Evolutionary conservation across 352 stramenopile species (phyloP).

Genomic region (Pythium oligandrum): DNA sequence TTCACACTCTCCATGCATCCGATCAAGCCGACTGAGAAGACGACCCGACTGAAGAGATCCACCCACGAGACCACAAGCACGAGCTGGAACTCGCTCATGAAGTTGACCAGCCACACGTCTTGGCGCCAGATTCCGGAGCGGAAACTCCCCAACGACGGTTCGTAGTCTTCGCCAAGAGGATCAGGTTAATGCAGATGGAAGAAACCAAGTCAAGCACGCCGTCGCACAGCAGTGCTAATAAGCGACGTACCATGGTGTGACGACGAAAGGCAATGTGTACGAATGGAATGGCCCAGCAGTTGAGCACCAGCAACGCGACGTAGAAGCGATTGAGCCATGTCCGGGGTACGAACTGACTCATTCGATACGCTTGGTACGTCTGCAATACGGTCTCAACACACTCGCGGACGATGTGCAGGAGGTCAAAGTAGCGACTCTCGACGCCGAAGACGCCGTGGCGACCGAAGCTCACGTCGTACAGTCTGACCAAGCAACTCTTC

Average conservation of each 20-base stretch:
- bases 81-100: conserved; percentile 19
- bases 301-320: conserved; percentile 11
- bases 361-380: conserved; percentile 17
- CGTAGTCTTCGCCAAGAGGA: conserved; percentile 9
- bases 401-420: conserved; percentile 10
- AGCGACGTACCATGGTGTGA: conserved; percentile 5
- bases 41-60: conserved; percentile 24
- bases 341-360: conserved; percentile 11
- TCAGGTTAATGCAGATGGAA: conserved; percentile 10
- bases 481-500: not conserved
- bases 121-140: conserved; percentile 12
- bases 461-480: no score
- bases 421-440: conserved; percentile 17
- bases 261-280: not conserved
- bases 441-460: conserved; percentile 18
- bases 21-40: conserved; percentile 36
- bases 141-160: conserved; percentile 4
- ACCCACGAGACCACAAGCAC: conserved; percentile 30
- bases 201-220: conserved; percentile 17
- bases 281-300: conserved; percentile 13
- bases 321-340: conserved; percentile 10
- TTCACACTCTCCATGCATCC: conserved; percentile 29
- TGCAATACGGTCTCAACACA: conserved; percentile 13
- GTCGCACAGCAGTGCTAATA: conserved; percentile 15
- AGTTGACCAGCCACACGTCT: conserved; percentile 24